Conservation (phyloP, 352 stramenopile species). For the Pythium grandisporangium region DNA sequence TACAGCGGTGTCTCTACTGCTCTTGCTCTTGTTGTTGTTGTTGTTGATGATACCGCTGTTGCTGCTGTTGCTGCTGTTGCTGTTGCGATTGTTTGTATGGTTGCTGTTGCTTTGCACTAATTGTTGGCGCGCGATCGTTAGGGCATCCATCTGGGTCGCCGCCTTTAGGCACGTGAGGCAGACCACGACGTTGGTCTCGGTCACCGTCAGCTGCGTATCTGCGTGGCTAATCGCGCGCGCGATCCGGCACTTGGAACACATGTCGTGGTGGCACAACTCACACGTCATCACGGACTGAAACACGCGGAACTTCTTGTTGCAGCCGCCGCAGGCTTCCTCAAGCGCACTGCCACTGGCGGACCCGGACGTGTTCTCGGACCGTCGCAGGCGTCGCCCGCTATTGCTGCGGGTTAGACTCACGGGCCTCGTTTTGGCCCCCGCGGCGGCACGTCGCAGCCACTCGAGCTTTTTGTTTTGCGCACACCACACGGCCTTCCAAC, state of each 20-base stretch:
- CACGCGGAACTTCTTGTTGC: conserved; percentile 6
- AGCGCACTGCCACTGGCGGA: neutral
- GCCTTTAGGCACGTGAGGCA: conserved; percentile 8
- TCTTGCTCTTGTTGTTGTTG: neutral
- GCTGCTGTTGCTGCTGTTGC: neutral
- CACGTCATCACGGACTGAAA: conserved; percentile 11
- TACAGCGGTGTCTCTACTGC: no score
- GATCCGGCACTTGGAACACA: conserved; percentile 11
- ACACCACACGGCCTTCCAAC: conserved; percentile 19
- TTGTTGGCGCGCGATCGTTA: conserved; percentile 8
- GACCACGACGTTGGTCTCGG: conserved; percentile 5
- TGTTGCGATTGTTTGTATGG: neutral
- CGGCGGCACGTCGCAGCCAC: no score
- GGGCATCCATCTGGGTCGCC: conserved; percentile 3
- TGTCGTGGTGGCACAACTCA: conserved; percentile 5
- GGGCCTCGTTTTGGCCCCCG: no score
- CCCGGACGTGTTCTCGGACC: neutral
- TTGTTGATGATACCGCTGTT: neutral
- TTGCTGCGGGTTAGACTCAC: no score
- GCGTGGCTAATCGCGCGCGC: conserved; percentile 11
- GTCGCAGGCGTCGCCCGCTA: no score
- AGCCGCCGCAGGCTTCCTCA: conserved; percentile 10
- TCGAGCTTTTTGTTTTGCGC: conserved; percentile 25
- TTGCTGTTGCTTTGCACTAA: conserved; percentile 3
- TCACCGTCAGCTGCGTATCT: conserved; percentile 12